Base-by-base conservation (phyloP, 2,329 filamentous ascomycete genomes). In the Xylaria digitata region DNA sequence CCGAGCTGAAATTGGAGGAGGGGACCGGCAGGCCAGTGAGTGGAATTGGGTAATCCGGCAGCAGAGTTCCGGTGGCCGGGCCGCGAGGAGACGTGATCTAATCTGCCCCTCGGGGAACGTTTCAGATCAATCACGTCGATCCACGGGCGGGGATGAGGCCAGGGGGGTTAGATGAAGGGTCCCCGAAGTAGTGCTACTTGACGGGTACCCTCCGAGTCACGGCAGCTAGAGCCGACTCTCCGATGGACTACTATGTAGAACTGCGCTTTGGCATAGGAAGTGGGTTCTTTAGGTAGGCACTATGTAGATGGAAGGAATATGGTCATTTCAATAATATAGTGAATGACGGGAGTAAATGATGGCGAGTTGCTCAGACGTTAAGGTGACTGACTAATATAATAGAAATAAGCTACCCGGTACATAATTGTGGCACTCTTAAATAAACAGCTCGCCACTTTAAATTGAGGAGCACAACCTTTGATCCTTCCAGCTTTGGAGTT, bases 211-310 rank as follows among this genome's bases (percentile, higher is more conserved):
- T 19, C 53, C 19, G 40, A 48, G 30, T 17, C 23, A 43, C 67
- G 67, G 67, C 58, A 52, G 32, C 55, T 63, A 65, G 65, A 65
- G 67, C 67, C 67, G 67, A 21, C 30, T 63, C 65, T 65, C 67
- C 67, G 67, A 45, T 40, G 30, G n/a, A 45, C 43, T 23, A 48
- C 23, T 26, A 26, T 26, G 26, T 26, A 40, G 37, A 15, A 40
- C 37, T 5, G 37, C 37, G 11, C 37, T 13, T 40, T 13, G 37
- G 37, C 4, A 40, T 40, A 3, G 6, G 8, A 6, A 37, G 34
- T 37, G 34, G 34, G 8, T 37, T 37, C 34, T 6, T 37, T 37
- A 37, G 34, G 6, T 37, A 13, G 34, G 34, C 5, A 26, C 26
- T 37, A 37, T 3, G 34, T 2, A 37, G 34, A 37, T 37, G 34